Evolutionary conservation across 345 rosid species (phyloP).

Genomic region (thale cress (Arabidopsis thaliana)): DNA sequence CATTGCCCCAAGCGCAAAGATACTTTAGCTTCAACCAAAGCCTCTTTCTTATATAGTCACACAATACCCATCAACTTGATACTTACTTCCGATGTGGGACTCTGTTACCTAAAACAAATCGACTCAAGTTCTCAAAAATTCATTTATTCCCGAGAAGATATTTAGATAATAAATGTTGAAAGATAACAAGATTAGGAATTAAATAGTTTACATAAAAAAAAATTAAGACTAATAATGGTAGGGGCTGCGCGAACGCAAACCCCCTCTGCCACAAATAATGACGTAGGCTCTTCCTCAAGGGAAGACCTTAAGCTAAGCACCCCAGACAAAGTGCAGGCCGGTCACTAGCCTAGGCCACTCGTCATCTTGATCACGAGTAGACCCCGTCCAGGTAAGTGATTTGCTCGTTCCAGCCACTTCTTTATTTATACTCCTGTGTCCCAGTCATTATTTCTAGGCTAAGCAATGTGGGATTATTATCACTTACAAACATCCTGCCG

Average conservation of each 20-base stretch:
- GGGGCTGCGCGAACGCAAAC: constrained; percentile 18
- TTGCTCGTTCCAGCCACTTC: not conserved
- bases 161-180: no score
- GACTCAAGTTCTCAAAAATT: not conserved
- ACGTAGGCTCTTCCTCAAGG: constrained; percentile 20
- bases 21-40: no score
- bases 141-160: no score
- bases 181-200: no score
- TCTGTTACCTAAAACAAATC: not conserved
- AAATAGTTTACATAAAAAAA: no score
- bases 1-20: constrained; percentile 29
- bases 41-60: not conserved
- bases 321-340: constrained; percentile 1
- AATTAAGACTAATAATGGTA: not conserved
- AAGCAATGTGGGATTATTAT: constrained; percentile 7
- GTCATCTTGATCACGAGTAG: constrained; percentile 11
- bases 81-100: constrained; percentile 13
- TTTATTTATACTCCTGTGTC: not conserved
- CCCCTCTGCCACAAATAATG: constrained; percentile 25
- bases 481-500: not conserved
- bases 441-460: not conserved
- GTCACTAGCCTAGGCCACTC: constrained; percentile 26
- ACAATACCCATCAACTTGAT: not conserved
- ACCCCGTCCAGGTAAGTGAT: constrained; percentile 21
- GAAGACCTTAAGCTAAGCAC: constrained; percentile 22